Evolutionary conservation across 176 grass and related monocot species (phyloP).

Genomic region (Rhipidocladum racemiflorum): DNA sequence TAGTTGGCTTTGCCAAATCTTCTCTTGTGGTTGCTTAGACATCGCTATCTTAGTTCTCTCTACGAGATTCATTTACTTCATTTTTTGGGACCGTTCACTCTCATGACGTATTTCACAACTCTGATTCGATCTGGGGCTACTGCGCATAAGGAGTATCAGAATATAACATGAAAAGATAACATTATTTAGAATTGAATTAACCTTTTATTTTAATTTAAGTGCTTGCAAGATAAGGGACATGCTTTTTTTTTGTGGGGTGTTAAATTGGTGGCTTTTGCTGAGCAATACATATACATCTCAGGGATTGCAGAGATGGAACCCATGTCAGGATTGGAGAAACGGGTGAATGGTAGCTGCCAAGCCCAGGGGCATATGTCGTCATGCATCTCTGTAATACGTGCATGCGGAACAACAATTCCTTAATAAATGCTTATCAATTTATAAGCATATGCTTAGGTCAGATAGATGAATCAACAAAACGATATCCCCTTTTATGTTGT

Average conservation of each 20-base stretch:
- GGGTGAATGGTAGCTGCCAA: neutral
- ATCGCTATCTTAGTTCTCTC: no score
- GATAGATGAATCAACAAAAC: neutral
- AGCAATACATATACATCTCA: neutral
- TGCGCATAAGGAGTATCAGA: no score
- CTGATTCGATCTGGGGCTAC: no score
- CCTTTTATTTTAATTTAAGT: neutral
- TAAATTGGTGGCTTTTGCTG: neutral
- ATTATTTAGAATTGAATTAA: neutral
- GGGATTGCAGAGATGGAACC: neutral
- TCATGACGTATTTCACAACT: no score
- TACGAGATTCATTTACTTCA: no score
- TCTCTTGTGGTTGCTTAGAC: no score
- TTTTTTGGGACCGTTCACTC: no score
- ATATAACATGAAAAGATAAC: no score
- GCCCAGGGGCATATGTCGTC: neutral
- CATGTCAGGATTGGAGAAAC: neutral
- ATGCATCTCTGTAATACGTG: neutral
- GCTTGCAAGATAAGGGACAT: neutral
- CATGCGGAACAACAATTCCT: neutral
- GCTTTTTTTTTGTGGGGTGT: neutral
- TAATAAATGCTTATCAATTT: neutral
- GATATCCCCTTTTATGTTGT: neutral
- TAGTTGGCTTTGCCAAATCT: no score
- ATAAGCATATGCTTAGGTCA: neutral